Base-by-base conservation (phyloP, 176 grass and related monocot genomes). In the Hordeum marinum region DNA sequence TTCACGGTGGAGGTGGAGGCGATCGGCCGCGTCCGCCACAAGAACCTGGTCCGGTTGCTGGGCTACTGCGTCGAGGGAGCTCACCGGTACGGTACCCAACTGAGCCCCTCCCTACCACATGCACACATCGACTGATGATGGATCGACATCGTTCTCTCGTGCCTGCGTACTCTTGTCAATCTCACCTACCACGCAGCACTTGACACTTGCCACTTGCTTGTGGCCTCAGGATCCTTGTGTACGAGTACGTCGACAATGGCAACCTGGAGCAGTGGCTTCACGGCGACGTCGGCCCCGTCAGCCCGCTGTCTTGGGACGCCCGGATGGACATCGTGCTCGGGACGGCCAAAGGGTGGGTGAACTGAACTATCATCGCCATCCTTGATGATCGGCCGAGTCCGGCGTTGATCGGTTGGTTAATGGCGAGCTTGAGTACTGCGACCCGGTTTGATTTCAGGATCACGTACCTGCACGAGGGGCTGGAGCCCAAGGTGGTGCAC, bases 181-280 rank as follows among this genome's bases (percentile, higher is more conserved):
- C 21, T 4, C 77, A 72, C 76, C 69, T 48, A 76, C 24, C 23
- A 21, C 43, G 2, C 72, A 70, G n/a, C 67, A 27, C 37, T 59
- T 74, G 71, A 13, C 40, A 24, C 13, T 13, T 4, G 67, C 62
- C 8, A 8, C 50, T 82, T 89, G 52, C 81, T 84, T 90, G 75
- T 80, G 65, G 60, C 50, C 17, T 40, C 85, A 97, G 94, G 89
- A 90, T 97, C 5, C 92, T 97, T 61, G 92, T 97, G n/a, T 97
- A 97, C 60, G 94, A 97, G 71, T 97, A 90, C 52, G 89, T 94
- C 65, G 92, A 97, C 46, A 94, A 94, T 46, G 92, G 94, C 81
- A 97, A 97, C 88, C 80, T 97, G 57, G 94, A 97, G 87, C 94
- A 97, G 76, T 94, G 94, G 91, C 92, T 97, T 20, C 94, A 97